These are phyloP conservation scores for Apiotrichum akiyoshidainum DNA, from an alignment of 1,284 basidiomycete genomes.

Conservation along the genomic window DNA sequence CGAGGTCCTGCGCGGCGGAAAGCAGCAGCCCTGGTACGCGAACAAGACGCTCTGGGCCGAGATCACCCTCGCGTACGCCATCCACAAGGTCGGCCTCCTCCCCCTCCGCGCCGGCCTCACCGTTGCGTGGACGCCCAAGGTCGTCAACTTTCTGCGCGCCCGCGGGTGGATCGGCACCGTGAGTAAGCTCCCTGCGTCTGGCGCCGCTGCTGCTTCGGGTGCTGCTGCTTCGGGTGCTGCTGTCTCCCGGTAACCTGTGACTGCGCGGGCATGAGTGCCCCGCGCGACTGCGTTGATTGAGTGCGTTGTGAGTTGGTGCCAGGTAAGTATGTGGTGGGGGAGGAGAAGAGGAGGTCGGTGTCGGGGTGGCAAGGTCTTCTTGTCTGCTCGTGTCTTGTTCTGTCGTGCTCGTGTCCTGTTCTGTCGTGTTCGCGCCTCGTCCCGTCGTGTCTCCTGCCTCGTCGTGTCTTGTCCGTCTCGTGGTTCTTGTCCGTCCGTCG, in stretches of 20 bases:
- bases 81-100: constrained; percentile 93
- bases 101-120: constrained; percentile 86
- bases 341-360: too few relatives aligned
- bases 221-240: background rate
- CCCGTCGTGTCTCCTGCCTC: too few relatives aligned
- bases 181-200: constrained; percentile 13
- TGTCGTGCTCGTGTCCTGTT: too few relatives aligned
- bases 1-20: constrained; percentile 47
- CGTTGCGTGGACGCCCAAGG: constrained; percentile 75
- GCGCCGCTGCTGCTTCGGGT: background rate
- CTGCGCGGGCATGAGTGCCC: too few relatives aligned
- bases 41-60: constrained; percentile 83
- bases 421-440: too few relatives aligned
- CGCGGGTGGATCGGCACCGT: constrained; percentile 63
- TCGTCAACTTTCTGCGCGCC: constrained; percentile 72
- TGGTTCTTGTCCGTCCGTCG: background rate
- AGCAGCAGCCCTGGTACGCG: constrained; percentile 54
- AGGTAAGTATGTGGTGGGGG: too few relatives aligned
- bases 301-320: too few relatives aligned
- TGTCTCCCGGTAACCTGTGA: background rate
- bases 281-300: background rate
- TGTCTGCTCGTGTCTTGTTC: too few relatives aligned
- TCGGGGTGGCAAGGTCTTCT: too few relatives aligned
- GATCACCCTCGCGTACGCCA: constrained; percentile 84
- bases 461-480: too few relatives aligned